Base-by-base conservation (phyloP, 2,329 filamentous ascomycete species). In the Alternaria ventricosa region DNA sequence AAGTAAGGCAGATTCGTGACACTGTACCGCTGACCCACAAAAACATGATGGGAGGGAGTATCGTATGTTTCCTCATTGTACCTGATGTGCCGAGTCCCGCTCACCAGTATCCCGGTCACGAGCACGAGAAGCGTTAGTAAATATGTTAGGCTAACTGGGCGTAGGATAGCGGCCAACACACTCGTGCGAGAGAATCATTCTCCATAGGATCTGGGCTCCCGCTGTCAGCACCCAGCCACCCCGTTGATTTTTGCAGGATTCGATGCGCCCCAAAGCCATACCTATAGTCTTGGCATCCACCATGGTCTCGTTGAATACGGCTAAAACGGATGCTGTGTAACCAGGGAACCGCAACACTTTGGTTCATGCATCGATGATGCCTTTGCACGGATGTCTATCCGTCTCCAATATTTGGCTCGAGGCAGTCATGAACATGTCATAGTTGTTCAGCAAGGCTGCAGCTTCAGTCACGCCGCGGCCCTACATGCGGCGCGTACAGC, bases 61-160 rank as follows among this genome's bases (percentile, higher is more conserved):
- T 50, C 15, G 20, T 33, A 64, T 33, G 27, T 18, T 18, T 53
- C 33, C 25, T 50, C 13, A 54, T 15, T 49, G 59, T 65, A 25
- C 36, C 56, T 57, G 63, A 58, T 44, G 57, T 66, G 65, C 60
- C 60, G 60, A 60, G 47, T 61, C 23, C 46, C 30, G 33, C 41
- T 66, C 47, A 64, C 64, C 58, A 49, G 63, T 57, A 33, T 54
- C 27, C 28, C 45, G 49, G 59, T 46, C 60, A 56, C n/a, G 18
- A 49, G 33, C 51, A 30, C 46, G 47, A 60, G 49, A 51, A 58
- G 60, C 36, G 46, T 45, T 47, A 30, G 53, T 30, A 10, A 41
- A 44, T 36, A 11, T 28, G n/a, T 43, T 18, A 27, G 23, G 53
- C 56, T 63, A 63, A 43, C 60, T 30, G 10, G 25, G 20, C 27